Conservation (phyloP, 331 rosid genomes). For the Spiraea crenata region DNA sequence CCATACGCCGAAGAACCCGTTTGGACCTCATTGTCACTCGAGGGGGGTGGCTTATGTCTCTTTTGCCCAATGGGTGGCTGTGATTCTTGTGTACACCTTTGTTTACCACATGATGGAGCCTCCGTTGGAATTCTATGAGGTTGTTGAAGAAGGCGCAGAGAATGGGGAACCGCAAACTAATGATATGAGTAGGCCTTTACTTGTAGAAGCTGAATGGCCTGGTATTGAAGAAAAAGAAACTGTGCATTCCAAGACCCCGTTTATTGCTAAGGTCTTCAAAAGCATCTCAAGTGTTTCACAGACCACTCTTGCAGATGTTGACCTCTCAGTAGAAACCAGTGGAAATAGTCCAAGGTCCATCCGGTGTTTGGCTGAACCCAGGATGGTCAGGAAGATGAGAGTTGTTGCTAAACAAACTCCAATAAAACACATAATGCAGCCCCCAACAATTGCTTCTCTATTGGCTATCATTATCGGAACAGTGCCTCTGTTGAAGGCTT, state of each 20-base stretch:
- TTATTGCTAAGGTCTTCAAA: constrained; percentile 57
- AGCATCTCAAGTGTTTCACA: constrained; percentile 48
- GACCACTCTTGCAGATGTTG: constrained; percentile 39
- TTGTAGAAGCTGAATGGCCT: constrained; percentile 95
- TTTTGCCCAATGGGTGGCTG: constrained; percentile 80
- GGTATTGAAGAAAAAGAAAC: constrained; percentile 86
- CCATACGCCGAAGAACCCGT: constrained; percentile 56
- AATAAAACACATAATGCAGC: constrained; percentile 70
- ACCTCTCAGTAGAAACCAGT: constrained; percentile 29
- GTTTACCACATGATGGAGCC: constrained; percentile 98
- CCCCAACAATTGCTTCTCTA: constrained; percentile 85
- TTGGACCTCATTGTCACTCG: constrained; percentile 67
- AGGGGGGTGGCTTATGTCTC: constrained; percentile 91
- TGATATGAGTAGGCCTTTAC: constrained; percentile 63
- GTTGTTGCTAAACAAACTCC: constrained; percentile 81
- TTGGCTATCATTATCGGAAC: constrained; percentile 66
- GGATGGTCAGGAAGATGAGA: constrained; percentile 66
- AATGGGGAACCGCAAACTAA: constrained; percentile 37
- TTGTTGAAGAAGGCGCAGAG: constrained; percentile 56
- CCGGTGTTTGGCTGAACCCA: constrained; percentile 76
- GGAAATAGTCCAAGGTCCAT: constrained; percentile 54
- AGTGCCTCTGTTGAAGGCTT: constrained; percentile 62
- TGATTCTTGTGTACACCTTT: constrained; percentile 74
- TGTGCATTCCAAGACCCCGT: constrained; percentile 73
- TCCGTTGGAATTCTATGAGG: constrained; percentile 62